Evolutionary conservation across 2,329 filamentous ascomycete species (phyloP).

Genomic region (Lizonia empirigonia): DNA sequence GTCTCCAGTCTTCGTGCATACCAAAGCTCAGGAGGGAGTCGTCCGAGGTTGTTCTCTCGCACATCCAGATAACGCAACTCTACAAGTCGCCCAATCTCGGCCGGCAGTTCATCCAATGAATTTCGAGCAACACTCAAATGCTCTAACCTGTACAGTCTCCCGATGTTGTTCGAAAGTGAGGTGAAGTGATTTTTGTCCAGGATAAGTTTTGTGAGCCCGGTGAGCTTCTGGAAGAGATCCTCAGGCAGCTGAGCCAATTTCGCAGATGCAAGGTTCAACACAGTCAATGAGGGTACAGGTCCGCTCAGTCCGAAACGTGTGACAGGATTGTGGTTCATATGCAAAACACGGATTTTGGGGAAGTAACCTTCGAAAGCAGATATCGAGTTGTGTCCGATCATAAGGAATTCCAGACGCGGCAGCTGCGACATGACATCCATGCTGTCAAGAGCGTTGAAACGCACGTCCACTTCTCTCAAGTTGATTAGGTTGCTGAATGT

Average conservation of each 20-base stretch:
- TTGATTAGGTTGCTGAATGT: constrained; percentile 75
- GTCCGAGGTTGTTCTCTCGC: constrained; percentile 89
- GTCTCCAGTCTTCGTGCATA: constrained; percentile 88
- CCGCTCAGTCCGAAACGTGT: constrained; percentile 86
- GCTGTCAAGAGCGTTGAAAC: constrained; percentile 87
- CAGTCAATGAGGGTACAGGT: constrained; percentile 79
- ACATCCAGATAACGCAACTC: constrained; percentile 88
- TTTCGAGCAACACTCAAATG: constrained; percentile 96
- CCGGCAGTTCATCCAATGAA: constrained; percentile 78
- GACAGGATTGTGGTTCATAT: constrained; percentile 92
- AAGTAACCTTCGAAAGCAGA: constrained; percentile 92
- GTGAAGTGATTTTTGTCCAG: constrained; percentile 97
- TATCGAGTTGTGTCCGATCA: constrained; percentile 90
- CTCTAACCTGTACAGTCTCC: constrained; percentile 80
- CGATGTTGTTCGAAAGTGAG: constrained; percentile 83
- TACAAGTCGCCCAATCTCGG: constrained; percentile 84
- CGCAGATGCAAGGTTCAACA: constrained; percentile 86
- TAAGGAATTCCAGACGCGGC: constrained; percentile 84
- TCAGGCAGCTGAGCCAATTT: constrained; percentile 89
- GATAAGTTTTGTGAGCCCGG: constrained; percentile 83
- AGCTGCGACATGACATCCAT: constrained; percentile 87
- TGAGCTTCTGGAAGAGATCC: constrained; percentile 83
- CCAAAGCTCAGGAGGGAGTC: constrained; percentile 93
- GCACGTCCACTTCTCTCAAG: constrained; percentile 88
- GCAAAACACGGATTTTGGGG: constrained; percentile 78